Conservation (phyloP, 495 filamentous ascomycete species). For the Talaromyces nanjingensis region DNA sequence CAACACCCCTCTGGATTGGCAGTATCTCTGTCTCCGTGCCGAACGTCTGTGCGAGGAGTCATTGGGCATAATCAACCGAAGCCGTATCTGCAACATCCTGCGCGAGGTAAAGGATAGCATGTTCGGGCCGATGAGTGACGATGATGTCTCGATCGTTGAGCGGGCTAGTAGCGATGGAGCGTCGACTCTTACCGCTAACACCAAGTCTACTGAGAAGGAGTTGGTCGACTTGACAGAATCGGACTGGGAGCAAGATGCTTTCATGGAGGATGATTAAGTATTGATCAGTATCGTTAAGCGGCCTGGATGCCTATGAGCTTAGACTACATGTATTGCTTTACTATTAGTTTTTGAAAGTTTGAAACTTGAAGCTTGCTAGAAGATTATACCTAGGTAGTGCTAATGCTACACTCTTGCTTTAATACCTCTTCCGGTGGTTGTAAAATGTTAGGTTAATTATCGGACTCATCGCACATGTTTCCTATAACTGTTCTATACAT, state of each 20-base stretch:
- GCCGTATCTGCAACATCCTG: conserved; percentile 4
- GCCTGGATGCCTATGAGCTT: background rate
- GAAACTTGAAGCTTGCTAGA: background rate
- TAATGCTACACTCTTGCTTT: background rate
- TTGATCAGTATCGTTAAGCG: too few species aligned
- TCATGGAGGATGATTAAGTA: background rate
- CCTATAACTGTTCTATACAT: too few species aligned
- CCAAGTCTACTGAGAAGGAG: background rate
- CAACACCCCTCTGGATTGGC: conserved; percentile 2
- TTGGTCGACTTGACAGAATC: background rate
- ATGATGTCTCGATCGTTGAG: background rate
- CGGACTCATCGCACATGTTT: too few species aligned
- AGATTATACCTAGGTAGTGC: background rate
- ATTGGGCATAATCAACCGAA: background rate
- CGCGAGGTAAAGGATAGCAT: background rate
- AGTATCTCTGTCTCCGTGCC: conserved; percentile 1
- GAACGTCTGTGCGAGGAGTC: conserved; percentile 5
- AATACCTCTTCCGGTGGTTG: background rate
- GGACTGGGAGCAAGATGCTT: background rate
- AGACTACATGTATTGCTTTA: background rate
- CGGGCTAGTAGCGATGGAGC: background rate
- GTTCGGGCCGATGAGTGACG: background rate
- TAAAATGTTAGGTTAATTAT: too few species aligned
- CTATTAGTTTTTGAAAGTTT: background rate
- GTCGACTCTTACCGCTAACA: background rate